Evolutionary conservation across 345 rosid genomes (phyloP), one percentile per base, ranked within the genome.

Genomic region (Diplotaxis tenuifolia): DNA sequence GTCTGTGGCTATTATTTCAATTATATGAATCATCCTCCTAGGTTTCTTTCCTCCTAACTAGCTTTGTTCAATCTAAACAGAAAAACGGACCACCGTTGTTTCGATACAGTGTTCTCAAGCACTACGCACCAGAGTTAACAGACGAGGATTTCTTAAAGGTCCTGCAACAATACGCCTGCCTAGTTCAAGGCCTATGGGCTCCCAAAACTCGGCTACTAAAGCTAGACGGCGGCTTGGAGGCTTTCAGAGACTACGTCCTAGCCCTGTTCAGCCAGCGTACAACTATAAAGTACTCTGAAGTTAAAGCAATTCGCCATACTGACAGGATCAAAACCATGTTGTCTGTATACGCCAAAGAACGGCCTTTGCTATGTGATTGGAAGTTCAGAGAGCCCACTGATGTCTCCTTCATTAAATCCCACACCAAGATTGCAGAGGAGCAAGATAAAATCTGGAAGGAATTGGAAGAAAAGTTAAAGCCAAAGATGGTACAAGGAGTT

Each of bases 131-230:
- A 1, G 86, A 84, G 57, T 73, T 71, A 67, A 66, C 89, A 2
- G 75, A 66, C 73, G 86, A 88, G 68, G 89, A 81, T 56, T 68
- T 87, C 58, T 50, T 90, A 62, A 65, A n/a, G 18, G 80, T 82
- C 66, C 92, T 92, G 73, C 84, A 86, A 72, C 56, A 79, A 36
- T 45, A 74, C 80, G 96, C 89, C n/a, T 71, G 59, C 28, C 77
- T 95, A 75, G 87, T 95, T 63, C 96, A 95, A 84, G 98, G 99
- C 59, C 83, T 88, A 20, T 95, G 99, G 99, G 83, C 78, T 64
- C 85, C 86, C 40, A 92, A 81, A 76, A 86, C 84, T 49, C 9
- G 47, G n/a, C 70, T 88, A 76, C 65, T 88, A 53, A 62, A 81
- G 18, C 69, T 76, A 68, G 78, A 68, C 20, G 67, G 67, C 16